Evolutionary conservation across 2,329 filamentous ascomycete species (phyloP), one percentile per base, ranked within the genome.

Genomic region (Hirsutella minnesotensis): DNA sequence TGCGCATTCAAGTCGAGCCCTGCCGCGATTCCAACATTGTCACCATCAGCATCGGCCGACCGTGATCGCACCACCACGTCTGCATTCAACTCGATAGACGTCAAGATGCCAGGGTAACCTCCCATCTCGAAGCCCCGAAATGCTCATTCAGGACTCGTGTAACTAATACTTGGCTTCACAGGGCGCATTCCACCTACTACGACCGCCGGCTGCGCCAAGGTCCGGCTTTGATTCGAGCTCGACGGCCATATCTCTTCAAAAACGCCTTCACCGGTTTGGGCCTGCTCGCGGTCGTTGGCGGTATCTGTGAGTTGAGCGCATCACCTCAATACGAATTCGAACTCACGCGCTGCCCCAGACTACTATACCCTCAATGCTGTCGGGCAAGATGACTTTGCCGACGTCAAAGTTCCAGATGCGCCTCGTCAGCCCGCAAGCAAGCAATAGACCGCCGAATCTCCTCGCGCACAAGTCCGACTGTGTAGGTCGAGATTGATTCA

Each of bases 341-440:
- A 10, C n/a, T 38, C 44, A 27, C 19, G 9, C 21, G 12, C 19
- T n/a, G 20, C 8, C n/a, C 5, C n/a, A 78, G 75, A 78, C 54
- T 66, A 65, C 51, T 79, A 78, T 57, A 79, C 75, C 4, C 83
- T 98, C 59, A 77, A 72, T 51, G 87, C 86, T 43, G 85, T 98
- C 57, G 87, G 90, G 36, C 92, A 96, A 65, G 92, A 96, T 63
- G 86, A 95, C 52, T 98, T 98, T 67, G 86, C 89, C 45, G 92
- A 98, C 60, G 89, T 96, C 54, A 81, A 87, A 59, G 82, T 96
- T 31, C 92, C 92, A 22, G 84, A 86, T 59, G 70, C 75, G 41
- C 82, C 86, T 39, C 62, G 65, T 40, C 66, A 72, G 46, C 62
- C 68, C n/a, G 56, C 65, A 33, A 60, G 65, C 33, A 43, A 38